Conservation (phyloP, 2,329 filamentous ascomycete genomes). For the Trichoderma sp. region DNA sequence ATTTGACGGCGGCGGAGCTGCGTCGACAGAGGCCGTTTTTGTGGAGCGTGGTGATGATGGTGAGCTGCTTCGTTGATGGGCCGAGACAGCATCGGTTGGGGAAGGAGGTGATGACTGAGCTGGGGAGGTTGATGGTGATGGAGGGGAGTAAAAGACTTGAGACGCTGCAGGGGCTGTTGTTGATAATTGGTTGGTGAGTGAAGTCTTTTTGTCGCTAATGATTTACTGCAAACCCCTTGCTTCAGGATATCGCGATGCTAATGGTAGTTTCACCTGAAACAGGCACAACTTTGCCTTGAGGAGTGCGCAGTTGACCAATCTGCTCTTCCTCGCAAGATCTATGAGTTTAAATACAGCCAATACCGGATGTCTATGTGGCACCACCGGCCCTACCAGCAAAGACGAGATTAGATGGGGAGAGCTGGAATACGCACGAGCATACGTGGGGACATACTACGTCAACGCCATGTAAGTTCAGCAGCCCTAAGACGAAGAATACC, state of each 20-base stretch:
- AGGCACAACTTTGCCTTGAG: conserved; percentile 50
- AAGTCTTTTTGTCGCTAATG: not conserved
- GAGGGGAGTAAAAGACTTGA: conserved; percentile 46
- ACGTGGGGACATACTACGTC: conserved; percentile 50
- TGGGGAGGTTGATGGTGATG: conserved; percentile 41
- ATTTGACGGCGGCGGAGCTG: conserved; percentile 38
- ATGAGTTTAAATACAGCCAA: conserved; percentile 44
- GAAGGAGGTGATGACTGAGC: conserved; percentile 43
- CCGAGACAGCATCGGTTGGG: conserved; percentile 44
- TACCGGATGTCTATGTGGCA: conserved; percentile 19
- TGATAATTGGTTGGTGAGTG: conserved; percentile 47
- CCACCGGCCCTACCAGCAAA: not conserved
- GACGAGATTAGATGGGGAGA: conserved; percentile 29
- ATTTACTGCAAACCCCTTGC: not conserved
- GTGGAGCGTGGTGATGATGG: conserved; percentile 52
- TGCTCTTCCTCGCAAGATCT: conserved; percentile 48
- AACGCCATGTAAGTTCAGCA: conserved; percentile 43
- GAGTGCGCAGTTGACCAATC: conserved; percentile 49
- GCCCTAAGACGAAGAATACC: not conserved
- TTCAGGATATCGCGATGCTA: not conserved
- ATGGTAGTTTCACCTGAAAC: not conserved
- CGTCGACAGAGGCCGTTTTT: conserved; percentile 42
- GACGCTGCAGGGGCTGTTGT: conserved; percentile 46
- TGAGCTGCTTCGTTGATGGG: conserved; percentile 42
- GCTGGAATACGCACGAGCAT: conserved; percentile 47